Evolutionary conservation across 2,329 filamentous ascomycete genomes (phyloP), one percentile per base, ranked within the genome.

Genomic region (Exophiala dermatitidis): DNA sequence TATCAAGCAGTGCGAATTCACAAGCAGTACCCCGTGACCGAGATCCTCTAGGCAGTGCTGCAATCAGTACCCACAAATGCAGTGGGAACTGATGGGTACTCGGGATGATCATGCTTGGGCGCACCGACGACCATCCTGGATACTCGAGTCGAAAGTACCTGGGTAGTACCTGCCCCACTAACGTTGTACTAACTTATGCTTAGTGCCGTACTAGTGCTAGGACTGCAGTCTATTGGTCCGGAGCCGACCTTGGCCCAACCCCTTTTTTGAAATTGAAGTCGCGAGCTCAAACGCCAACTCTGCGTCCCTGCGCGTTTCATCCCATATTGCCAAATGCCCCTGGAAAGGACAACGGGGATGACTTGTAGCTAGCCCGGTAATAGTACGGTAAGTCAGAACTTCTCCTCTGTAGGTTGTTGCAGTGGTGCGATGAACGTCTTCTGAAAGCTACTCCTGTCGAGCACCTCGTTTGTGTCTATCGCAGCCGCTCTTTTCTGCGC

Each of bases 351-450:
- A n/a, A 45, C 7, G 42, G 28, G 4, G 28, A n/a, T 10, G 28
- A 32, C 9, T 28, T 5, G 8, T 31, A 4, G 6, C 4, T 6
- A 12, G 42, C 4, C 9, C 1, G 30, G 8, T 30, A n/a, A 30
- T 32, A 9, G 4, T 4, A 10, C 28, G 7, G 12, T 6, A 3
- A 28, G 19, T 6, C n/a, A 30, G 53, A 65, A 29, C 44, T 40
- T 44, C 31, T n/a, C 67, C 70, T 5, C 67, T 68, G 1, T 66
- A 56, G 3, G 57, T 63, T 19, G 19, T 19, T 19, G 19, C 19
- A 19, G 19, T 19, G 19, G 19, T 19, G 19, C 19, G 19, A 19
- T 19, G 19, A 19, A 19, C 1, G 72, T 72, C 53, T 59, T 73
- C 19, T 37, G 69, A 19, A 19, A 19, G 10, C 42, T 52, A 5